Evolutionary conservation across 148 eudicot species (phyloP).

Genomic region (Cornus florida): DNA sequence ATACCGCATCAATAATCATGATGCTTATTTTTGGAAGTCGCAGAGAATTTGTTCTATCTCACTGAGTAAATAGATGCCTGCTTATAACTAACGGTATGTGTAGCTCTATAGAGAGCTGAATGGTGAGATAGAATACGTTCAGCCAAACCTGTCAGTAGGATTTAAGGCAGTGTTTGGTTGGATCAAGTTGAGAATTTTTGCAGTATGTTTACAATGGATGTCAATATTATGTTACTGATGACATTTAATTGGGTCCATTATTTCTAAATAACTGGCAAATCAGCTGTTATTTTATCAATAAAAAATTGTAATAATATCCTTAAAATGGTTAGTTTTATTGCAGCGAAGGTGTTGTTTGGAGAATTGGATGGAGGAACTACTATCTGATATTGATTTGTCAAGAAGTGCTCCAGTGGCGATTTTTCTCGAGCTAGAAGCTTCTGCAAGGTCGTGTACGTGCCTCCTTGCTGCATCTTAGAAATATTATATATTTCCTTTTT

Average conservation of each 20-base stretch:
- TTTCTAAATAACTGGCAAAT: neutral
- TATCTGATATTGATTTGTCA: constrained; percentile 80
- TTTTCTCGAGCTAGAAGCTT: constrained; percentile 94
- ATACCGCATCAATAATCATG: too few relatives aligned
- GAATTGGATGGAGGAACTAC: constrained; percentile 77
- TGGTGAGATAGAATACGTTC: neutral
- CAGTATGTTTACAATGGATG: neutral
- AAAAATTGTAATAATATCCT: neutral
- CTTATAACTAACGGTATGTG: neutral
- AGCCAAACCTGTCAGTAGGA: neutral
- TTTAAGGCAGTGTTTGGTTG: neutral
- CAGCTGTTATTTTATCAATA: neutral
- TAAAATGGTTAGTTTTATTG: constrained; percentile 27
- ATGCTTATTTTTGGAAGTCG: too few relatives aligned
- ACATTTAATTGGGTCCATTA: neutral
- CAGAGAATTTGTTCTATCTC: too few relatives aligned
- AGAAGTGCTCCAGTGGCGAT: constrained; percentile 84
- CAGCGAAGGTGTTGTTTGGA: constrained; percentile 86
- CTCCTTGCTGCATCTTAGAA: constrained; percentile 11
- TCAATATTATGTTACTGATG: neutral
- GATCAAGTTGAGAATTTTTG: neutral
- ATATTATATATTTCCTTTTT: neutral
- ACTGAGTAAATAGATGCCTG: neutral
- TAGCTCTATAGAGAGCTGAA: neutral
- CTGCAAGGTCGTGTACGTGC: constrained; percentile 87